Base-by-base conservation (phyloP, 441 rosid genomes). In the Populus trichocarpa region DNA sequence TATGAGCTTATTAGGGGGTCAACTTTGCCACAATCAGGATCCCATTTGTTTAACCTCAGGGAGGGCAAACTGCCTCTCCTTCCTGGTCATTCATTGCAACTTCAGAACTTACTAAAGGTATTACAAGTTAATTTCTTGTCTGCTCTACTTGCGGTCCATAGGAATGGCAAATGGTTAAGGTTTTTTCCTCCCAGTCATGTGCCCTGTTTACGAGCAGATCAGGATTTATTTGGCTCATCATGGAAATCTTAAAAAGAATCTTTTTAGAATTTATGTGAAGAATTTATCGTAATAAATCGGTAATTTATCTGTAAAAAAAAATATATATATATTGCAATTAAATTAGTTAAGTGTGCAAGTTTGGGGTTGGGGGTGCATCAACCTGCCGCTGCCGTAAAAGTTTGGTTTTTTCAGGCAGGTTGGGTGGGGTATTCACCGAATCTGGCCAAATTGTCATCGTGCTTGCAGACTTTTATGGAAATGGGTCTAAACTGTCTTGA, bases 41-140 rank as follows among this genome's bases (percentile, higher is more conserved):
- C 84, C 25, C 91, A 86, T 76, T 85, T 86, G 74, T 85, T 86
- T n/a, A 92, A 86, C 77, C 93, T 94, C 53, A 89, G 89, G 86
- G 97, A 87, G 75, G 98, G 99, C 69, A 94, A 87, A 80, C 79
- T 96, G 75, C 95, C 97, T 9, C 95, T 96, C 38, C 95, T 96
- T 76, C 97, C 98, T 5, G 93, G 97, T 64, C 89, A 89, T 79
- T 89, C 99, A 4, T 72, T 96, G 85, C 99, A 88, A 67, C 86
- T 96, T 78, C 98, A 94, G 73, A 90, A 88, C 80, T 87, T 96
- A 75, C 92, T 96, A 13, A 96, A 94, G 99, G 99, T 96, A 83
- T 7, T 11, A 7, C 26, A 50, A 30, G 20, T 42, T n/a, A 18
- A 22, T 12, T 36, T 8, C 16, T 69, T 42, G 61, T 70, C 73